Percentiles rank a stretch among this genome's conserved stretches.
phyloP scores from a whole-genome alignment of 1,284 basidiomycete genomes.

The Ganoderma lucidum region DNA sequence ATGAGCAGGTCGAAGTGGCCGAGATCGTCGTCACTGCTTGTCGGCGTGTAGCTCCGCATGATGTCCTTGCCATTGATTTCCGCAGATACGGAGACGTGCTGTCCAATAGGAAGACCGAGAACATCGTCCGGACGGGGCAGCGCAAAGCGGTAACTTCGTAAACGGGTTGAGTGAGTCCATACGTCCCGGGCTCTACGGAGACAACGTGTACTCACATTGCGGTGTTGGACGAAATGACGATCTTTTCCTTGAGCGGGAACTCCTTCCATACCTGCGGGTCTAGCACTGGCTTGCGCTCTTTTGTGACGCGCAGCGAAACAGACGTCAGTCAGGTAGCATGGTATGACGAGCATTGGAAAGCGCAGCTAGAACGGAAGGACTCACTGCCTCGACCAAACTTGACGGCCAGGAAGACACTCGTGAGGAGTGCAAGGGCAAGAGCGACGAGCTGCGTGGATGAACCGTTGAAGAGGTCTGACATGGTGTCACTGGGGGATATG shows the following conservation, averaged over 20 bases:
- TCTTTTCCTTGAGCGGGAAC: constrained; percentile 86
- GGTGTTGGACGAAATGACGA: constrained; percentile 92
- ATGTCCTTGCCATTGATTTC: constrained; percentile 92
- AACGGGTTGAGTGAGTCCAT: constrained; percentile 9
- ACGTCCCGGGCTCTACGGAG: constrained; percentile 6
- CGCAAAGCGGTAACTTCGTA: constrained; percentile 86
- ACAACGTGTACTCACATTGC: constrained; percentile 72
- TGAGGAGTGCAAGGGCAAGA: constrained; percentile 46
- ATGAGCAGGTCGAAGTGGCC: constrained; percentile 97
- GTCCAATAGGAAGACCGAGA: constrained; percentile 94
- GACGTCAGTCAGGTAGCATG: constrained; percentile 21
- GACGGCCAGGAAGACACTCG: constrained; percentile 49
- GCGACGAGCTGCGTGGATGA: constrained; percentile 47
- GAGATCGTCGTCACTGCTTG: constrained; percentile 89
- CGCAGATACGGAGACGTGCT: constrained; percentile 94
- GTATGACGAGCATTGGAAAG: constrained; percentile 1
- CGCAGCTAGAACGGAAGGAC: constrained; percentile 29
- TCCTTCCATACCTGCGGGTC: constrained; percentile 82
- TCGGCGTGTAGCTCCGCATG: constrained; percentile 94
- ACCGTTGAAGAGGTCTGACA: constrained; percentile 33
- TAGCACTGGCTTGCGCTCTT: constrained; percentile 72
- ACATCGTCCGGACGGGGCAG: constrained; percentile 78
- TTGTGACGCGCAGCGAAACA: constrained; percentile 9
- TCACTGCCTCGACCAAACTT: constrained; percentile 52
- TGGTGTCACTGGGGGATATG: constrained; percentile 22